Conservation (phyloP, 257 asterid genomes). For the Solanum microdontum region DNA sequence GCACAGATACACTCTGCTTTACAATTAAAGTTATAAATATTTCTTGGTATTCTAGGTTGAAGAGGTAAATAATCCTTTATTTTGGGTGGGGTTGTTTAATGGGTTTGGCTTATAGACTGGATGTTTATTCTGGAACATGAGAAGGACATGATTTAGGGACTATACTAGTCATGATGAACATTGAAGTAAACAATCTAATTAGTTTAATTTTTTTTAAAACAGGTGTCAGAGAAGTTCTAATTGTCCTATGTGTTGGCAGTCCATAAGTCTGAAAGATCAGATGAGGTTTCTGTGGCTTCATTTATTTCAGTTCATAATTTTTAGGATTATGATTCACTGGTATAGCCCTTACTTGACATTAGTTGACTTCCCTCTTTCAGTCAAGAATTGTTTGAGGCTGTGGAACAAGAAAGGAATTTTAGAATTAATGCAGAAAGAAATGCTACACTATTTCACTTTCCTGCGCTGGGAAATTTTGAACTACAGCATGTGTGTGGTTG, state of each 20-base stretch:
- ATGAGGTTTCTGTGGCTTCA: slow-evolving; percentile 30
- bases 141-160: not conserved
- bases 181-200: not conserved
- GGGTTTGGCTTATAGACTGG: not conserved
- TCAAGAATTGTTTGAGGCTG: slow-evolving; percentile 89
- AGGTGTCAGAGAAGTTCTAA: slow-evolving; percentile 98
- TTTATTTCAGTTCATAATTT: slow-evolving; percentile 1
- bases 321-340: not conserved
- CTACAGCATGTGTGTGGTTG: slow-evolving; percentile 57
- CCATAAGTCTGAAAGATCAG: slow-evolving; percentile 76
- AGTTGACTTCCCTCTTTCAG: slow-evolving; percentile 28
- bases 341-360: not conserved
- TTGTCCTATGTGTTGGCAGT: slow-evolving; percentile 98
- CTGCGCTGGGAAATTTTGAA: slow-evolving; percentile 64
- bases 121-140: not conserved
- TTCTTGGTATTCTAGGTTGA: not conserved
- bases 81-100: not conserved
- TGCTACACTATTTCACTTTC: slow-evolving; percentile 58
- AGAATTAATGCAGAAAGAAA: slow-evolving; percentile 58
- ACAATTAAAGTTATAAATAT: not conserved
- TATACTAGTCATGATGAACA: not conserved
- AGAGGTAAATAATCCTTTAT: not conserved
- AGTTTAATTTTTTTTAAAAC: not conserved
- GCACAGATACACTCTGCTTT: not conserved
- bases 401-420: slow-evolving; percentile 59